Conservation (phyloP, 139 green algal species). For the Micractinium sp. region DNA sequence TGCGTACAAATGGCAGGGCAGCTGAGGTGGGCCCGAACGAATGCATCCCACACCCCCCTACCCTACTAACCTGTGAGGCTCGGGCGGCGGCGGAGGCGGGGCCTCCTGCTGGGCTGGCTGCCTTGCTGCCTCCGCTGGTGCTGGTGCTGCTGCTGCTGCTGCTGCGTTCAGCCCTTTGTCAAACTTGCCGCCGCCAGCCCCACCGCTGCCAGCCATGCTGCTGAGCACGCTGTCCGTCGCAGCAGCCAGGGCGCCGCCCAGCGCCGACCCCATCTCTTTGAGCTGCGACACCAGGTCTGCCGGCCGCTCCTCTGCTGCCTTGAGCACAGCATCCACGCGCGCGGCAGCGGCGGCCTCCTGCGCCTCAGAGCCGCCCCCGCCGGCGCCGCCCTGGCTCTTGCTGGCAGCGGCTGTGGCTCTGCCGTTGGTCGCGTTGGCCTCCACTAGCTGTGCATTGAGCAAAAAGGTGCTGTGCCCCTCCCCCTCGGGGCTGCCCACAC, state of each 20-base stretch:
- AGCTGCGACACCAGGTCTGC: not conserved
- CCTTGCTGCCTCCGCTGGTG: not conserved
- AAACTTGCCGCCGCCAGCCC: not conserved
- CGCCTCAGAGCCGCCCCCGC: not conserved
- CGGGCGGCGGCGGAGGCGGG: not conserved
- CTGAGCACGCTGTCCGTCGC: not conserved
- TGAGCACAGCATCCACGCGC: not conserved
- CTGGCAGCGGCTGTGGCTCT: not conserved
- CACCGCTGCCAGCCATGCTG: not conserved
- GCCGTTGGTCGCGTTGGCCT: not conserved
- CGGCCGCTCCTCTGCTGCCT: not conserved
- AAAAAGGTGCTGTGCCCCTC: not conserved
- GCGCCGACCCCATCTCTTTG: not conserved
- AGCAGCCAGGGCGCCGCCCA: not conserved
- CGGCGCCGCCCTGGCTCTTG: not conserved
- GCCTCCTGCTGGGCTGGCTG: not conserved
- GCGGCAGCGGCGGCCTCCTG: not conserved
- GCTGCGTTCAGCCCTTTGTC: not conserved
- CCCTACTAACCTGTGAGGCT: not conserved
- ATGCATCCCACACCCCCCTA: not conserved
- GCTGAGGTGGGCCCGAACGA: too few species aligned
- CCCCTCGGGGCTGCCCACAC: not conserved
- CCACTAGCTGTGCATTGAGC: conserved; percentile 11
- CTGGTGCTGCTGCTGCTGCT: not conserved
- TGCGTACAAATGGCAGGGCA: not conserved